phyloP scores from a whole-genome alignment of 495 filamentous ascomycete species.

The Astrothelium subdiscretum region DNA sequence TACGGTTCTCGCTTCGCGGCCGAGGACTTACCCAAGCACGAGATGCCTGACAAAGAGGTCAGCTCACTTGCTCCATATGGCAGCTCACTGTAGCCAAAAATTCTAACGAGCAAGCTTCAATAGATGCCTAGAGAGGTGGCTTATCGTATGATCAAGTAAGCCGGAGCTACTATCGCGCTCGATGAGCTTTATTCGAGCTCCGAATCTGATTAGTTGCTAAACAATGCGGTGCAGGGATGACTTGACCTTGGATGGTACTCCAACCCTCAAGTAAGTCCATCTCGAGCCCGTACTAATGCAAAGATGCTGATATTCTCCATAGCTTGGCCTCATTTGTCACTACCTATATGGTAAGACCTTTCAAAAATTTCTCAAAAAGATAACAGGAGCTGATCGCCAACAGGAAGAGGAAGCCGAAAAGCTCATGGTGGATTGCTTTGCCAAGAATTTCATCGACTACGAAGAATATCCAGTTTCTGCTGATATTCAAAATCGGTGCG shows the following conservation, averaged over 20 bases:
- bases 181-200: neutral
- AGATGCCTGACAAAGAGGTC: slow-evolving; percentile 72
- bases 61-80: neutral
- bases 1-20: slow-evolving; percentile 77
- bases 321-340: slow-evolving; percentile 74
- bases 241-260: slow-evolving; percentile 77
- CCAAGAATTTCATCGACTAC: slow-evolving; percentile 79
- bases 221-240: slow-evolving; percentile 44
- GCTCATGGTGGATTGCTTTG: slow-evolving; percentile 77
- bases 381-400: neutral
- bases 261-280: slow-evolving; percentile 64
- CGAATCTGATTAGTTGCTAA: neutral
- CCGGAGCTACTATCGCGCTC: neutral
- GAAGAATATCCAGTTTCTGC: slow-evolving; percentile 84
- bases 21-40: slow-evolving; percentile 61
- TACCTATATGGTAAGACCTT: slow-evolving; percentile 49
- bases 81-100: neutral
- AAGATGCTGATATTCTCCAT: slow-evolving; percentile 13
- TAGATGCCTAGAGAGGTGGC: slow-evolving; percentile 77
- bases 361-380: neutral
- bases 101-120: neutral
- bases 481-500: slow-evolving; percentile 85
- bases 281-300: slow-evolving; percentile 1
- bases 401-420: slow-evolving; percentile 83
- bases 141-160: slow-evolving; percentile 77